Evolutionary conservation across 1,284 basidiomycete species (phyloP), one percentile per base, ranked within the genome.

Genomic region (Cryptococcus amylolentus): DNA sequence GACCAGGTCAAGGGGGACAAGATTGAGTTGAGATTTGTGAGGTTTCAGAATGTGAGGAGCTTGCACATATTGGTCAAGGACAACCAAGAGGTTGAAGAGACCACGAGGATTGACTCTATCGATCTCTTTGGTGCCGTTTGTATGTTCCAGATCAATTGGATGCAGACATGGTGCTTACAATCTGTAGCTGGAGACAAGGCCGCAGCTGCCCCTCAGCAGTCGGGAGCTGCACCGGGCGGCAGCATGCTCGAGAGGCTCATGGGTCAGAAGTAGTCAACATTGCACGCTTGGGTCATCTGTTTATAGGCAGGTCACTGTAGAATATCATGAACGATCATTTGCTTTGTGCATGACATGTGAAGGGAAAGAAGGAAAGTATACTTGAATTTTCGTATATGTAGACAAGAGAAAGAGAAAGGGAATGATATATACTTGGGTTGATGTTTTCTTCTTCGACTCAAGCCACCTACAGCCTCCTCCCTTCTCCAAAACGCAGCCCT

Each of bases 51-150:
- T 43, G 88, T 92, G 53, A 85, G 83, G 60, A 86, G 81, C 57
- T 70, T 91, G 49, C 68, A 90, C 86, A 85, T 92, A 48, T 87
- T 91, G 66, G 83, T 92, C 26, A 82, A 82, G 56, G 84, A 84
- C 26, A 91, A 92, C 68, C 86, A 89, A 62, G 87, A 84, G 12
- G 84, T 76, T 42, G 84, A 84, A 50, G 87, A 90, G 48, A 83
- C 84, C 64, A 91, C 89, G 16, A 81, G 87, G 43, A 88, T 92
- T 62, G 87, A 91, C 72, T 83, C 80, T 26, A 79, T 92, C 52
- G 89, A 92, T 70, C 70, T 91, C 13, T 82, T 86, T 51, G 89
- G 89, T 6, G 65, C 62, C 31, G 31, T 5, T 6, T 35, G 68
- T 70, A 54, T 60, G 68, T 62, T 3, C 6, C 31, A 13, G 14